A percentile compares a stretch with the other conserved stretches of the same genome.
These are phyloP conservation scores for Stenocarpella maydis DNA, from an alignment of 2,329 filamentous ascomycete species.

Conservation along the genomic window DNA sequence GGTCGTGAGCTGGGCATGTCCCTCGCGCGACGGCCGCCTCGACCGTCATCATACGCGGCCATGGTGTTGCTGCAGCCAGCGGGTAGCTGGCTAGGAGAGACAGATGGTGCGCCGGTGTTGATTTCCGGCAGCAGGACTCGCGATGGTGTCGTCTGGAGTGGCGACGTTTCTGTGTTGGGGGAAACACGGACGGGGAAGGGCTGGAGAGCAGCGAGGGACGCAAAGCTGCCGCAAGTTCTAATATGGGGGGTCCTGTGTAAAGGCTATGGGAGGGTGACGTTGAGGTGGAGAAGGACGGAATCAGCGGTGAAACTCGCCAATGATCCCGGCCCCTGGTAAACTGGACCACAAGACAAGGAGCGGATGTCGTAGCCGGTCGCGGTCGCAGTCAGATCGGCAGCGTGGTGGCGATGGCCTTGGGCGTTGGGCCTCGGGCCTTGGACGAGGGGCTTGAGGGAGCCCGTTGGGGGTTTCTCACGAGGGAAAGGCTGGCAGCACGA, in stretches of 20 bases:
- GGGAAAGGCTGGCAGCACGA: neutral
- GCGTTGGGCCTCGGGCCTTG: neutral
- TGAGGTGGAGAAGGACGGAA: slow-evolving; percentile 15
- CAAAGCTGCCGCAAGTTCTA: neutral
- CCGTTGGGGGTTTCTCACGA: neutral
- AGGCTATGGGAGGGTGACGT: slow-evolving; percentile 18
- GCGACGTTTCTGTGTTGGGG: neutral
- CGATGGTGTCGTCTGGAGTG: neutral
- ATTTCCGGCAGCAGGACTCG: neutral
- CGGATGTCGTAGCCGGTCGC: slow-evolving; percentile 20
- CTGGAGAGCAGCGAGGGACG: slow-evolving; percentile 2
- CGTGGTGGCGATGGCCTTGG: slow-evolving; percentile 12
- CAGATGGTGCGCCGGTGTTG: too few relatives aligned
- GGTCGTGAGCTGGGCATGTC: slow-evolving; percentile 29
- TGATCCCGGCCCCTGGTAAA: slow-evolving; percentile 19
- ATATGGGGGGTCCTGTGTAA: slow-evolving; percentile 18
- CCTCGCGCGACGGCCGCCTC: slow-evolving; percentile 30
- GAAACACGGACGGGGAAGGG: neutral
- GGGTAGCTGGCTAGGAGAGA: neutral
- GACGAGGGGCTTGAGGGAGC: neutral
- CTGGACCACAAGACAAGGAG: neutral
- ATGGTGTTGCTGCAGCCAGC: neutral
- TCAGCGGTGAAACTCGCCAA: slow-evolving; percentile 25
- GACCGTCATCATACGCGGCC: slow-evolving; percentile 31
- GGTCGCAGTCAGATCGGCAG: neutral